Conservation (phyloP, 805 yeast genomes). For the Kazachstania taianensis region DNA sequence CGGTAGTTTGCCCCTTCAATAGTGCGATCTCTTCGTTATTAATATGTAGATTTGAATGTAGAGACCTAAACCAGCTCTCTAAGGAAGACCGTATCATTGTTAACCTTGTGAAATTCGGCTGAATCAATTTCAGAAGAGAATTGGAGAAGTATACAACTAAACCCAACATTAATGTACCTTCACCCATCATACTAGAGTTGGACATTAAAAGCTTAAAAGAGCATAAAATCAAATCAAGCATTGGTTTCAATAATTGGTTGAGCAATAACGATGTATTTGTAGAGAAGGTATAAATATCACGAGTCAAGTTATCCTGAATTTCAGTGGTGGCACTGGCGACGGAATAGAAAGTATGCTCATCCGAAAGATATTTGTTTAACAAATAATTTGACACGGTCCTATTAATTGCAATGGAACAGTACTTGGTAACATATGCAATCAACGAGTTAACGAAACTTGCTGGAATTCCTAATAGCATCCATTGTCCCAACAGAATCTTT, state of each 20-base stretch:
- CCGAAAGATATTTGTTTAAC: conserved; percentile 63
- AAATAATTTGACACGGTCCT: conserved; percentile 53
- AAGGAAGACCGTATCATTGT: conserved; percentile 66
- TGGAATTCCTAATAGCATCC: conserved; percentile 84
- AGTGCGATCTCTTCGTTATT: conserved; percentile 84
- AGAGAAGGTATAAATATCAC: conserved; percentile 68
- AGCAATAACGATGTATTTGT: conserved; percentile 64
- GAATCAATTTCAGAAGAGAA: conserved; percentile 55
- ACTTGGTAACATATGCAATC: conserved; percentile 48
- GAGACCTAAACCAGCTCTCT: conserved; percentile 75
- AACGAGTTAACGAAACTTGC: conserved; percentile 71
- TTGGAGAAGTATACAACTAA: conserved; percentile 75
- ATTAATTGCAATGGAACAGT: conserved; percentile 51
- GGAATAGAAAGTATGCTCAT: conserved; percentile 27
- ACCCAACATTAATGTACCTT: conserved; percentile 71
- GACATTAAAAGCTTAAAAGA: conserved; percentile 61
- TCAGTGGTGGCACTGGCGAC: conserved; percentile 15
- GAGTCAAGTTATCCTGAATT: conserved; percentile 39
- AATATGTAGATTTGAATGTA: conserved; percentile 70
- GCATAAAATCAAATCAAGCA: conserved; percentile 67
- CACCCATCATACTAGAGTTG: conserved; percentile 41
- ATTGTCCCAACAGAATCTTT: conserved; percentile 46
- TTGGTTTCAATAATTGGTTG: conserved; percentile 75
- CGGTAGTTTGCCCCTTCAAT: conserved; percentile 70
- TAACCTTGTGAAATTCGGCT: conserved; percentile 83